Evolutionary conservation across 2,329 filamentous ascomycete species (phyloP).

Genomic region (Exophiala aquamarina): DNA sequence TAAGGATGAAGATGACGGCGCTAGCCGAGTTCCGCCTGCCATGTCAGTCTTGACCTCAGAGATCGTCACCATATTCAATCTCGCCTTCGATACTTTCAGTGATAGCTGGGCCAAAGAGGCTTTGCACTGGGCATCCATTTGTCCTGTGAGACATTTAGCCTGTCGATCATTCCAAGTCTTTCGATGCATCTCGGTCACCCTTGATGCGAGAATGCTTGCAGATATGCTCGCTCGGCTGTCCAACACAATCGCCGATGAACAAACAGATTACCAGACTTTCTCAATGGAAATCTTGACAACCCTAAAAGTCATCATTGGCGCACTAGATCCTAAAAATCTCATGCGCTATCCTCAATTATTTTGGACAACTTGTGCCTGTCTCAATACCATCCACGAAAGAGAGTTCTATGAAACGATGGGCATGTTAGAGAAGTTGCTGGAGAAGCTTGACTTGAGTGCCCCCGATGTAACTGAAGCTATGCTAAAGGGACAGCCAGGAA

Average conservation of each 20-base stretch:
- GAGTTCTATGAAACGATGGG: conserved; percentile 90
- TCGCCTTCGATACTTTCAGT: conserved; percentile 81
- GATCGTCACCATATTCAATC: conserved; percentile 80
- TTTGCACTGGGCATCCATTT: conserved; percentile 93
- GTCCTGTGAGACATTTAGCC: conserved; percentile 88
- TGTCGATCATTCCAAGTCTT: conserved; percentile 98
- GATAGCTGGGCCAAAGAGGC: conserved; percentile 90
- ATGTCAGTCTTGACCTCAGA: conserved; percentile 84
- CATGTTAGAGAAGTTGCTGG: conserved; percentile 84
- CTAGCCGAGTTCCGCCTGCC: conserved; percentile 77
- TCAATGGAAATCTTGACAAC: conserved; percentile 98
- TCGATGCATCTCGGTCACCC: conserved; percentile 82
- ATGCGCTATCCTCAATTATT: conserved; percentile 92
- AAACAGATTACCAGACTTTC: conserved; percentile 91
- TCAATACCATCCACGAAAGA: conserved; percentile 94
- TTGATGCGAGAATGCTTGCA: conserved; percentile 91
- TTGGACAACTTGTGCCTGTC: conserved; percentile 94
- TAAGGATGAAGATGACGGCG: conserved; percentile 67
- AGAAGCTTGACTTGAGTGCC: conserved; percentile 77
- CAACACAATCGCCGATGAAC: conserved; percentile 95
- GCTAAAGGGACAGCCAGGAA: conserved; percentile 73
- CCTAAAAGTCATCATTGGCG: conserved; percentile 84
- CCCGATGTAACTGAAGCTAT: conserved; percentile 68
- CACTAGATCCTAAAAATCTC: conserved; percentile 75
- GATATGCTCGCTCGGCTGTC: conserved; percentile 95